Evolutionary conservation across 129 eudicot species (phyloP).

Genomic region (Helichrysum umbraculigerum): DNA sequence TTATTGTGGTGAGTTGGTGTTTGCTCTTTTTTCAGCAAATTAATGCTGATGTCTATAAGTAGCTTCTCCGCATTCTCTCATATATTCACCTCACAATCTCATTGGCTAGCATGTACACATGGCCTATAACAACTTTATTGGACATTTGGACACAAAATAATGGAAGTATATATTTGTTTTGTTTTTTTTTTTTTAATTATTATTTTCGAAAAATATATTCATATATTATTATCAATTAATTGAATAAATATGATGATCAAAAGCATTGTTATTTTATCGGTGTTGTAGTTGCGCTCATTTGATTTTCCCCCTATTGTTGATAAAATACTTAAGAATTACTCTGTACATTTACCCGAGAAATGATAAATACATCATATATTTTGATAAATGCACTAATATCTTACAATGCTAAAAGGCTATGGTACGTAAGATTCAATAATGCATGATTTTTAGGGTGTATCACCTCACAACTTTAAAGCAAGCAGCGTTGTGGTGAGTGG

Average conservation of each 20-base stretch:
- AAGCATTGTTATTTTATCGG: not conserved
- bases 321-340: no score
- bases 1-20: slow-evolving; percentile 11
- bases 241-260: not conserved
- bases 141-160: slow-evolving; percentile 9
- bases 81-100: not conserved
- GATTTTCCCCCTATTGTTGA: not conserved
- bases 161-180: not conserved
- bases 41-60: no score
- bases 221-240: not conserved
- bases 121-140: slow-evolving; percentile 22
- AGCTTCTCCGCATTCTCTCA: not conserved
- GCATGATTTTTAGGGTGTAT: no score
- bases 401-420: no score
- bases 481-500: no score
- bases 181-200: no score
- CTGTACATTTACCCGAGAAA: no score
- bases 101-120: slow-evolving; percentile 25
- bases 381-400: no score
- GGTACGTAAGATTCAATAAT: no score
- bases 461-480: no score
- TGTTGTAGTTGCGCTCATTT: not conserved
- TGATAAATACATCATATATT: no score
- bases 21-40: slow-evolving; percentile 17
- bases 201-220: not conserved